A percentile compares a stretch with the other conserved stretches of the same genome.
Evolutionary conservation across 1,284 basidiomycete genomes (phyloP).

Genomic region (Trametes sp.): DNA sequence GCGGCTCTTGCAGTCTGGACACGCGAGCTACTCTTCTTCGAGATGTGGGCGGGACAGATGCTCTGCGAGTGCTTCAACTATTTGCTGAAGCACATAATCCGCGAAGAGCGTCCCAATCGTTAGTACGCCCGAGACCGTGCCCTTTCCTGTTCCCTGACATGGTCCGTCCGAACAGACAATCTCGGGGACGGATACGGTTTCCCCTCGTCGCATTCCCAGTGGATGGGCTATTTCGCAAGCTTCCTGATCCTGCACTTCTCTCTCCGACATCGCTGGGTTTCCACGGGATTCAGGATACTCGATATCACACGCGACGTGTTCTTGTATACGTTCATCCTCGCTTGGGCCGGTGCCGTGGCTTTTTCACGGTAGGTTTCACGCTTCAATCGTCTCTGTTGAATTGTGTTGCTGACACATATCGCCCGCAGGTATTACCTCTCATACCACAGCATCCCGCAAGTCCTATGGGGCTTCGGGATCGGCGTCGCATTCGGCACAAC

Average conservation of each 20-base stretch:
- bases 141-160: background rate
- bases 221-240: slow-evolving; percentile 86
- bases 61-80: slow-evolving; percentile 78
- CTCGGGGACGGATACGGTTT: slow-evolving; percentile 85
- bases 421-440: slow-evolving; percentile 66
- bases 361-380: slow-evolving; percentile 71
- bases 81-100: slow-evolving; percentile 72
- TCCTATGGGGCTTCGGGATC: slow-evolving; percentile 76
- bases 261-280: slow-evolving; percentile 70
- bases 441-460: slow-evolving; percentile 78
- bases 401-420: background rate
- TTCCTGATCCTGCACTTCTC: slow-evolving; percentile 80
- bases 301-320: slow-evolving; percentile 56
- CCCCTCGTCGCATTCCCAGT: slow-evolving; percentile 89
- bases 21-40: slow-evolving; percentile 78
- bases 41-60: slow-evolving; percentile 86
- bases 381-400: no score
- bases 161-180: slow-evolving; percentile 48
- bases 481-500: slow-evolving; percentile 64
- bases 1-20: slow-evolving; percentile 78
- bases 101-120: slow-evolving; percentile 76
- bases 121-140: slow-evolving; percentile 30
- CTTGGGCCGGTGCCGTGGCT: slow-evolving; percentile 71
- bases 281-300: slow-evolving; percentile 56
- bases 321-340: slow-evolving; percentile 59